Base-by-base conservation (phyloP, 768 basidiomycete species). In the Mycena albidolilacea region DNA sequence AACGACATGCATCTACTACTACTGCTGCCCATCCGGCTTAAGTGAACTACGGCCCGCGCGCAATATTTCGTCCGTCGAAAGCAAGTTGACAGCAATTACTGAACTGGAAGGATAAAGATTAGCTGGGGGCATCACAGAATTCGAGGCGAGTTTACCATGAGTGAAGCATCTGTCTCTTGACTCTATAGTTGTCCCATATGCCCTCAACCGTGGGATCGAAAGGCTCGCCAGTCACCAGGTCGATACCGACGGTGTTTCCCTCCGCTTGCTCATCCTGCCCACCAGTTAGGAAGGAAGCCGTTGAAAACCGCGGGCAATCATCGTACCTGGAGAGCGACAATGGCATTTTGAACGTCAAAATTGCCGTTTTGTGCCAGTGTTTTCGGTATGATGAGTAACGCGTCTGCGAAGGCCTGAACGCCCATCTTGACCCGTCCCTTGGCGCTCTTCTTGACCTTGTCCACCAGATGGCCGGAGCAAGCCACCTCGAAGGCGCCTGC, bases 151-250 rank as follows among this genome's bases (percentile, higher is more conserved):
- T 91, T 80, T 77, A 97, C 96, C 95, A 95, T 79, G 96, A 97
- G 80, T 98, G 97, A 58, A 99, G 84, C 96, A 99, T 98, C 81
- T 99, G 98, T 72, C 97, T 88, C 87, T 99, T 99, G 72, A 99
- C 98, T 76, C 98, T 88, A 81, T 98, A 99, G 84, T 98, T 99
- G 81, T 99, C 98, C 97, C 97, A 99, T 37, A 99, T 92, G 46
- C 98, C 98, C 80, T 97, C 94, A 7, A 95, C 92, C 11, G 95
- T 95, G 23, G 98, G 98, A 79, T 99, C 97, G 79, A 97, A 94
- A 1, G 97, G 97, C 82, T 98, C 96, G 64, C 98, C 98, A 19
- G 96, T 94, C 80, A 96, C 87, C 46, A 99, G 86, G 83, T 99
- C 95, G 73, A 99, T 82, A 17, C 98, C 98, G 74, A 97, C 97